Evolutionary conservation across 495 filamentous ascomycete genomes (phyloP).

Genomic region (Xeromyces bisporus): DNA sequence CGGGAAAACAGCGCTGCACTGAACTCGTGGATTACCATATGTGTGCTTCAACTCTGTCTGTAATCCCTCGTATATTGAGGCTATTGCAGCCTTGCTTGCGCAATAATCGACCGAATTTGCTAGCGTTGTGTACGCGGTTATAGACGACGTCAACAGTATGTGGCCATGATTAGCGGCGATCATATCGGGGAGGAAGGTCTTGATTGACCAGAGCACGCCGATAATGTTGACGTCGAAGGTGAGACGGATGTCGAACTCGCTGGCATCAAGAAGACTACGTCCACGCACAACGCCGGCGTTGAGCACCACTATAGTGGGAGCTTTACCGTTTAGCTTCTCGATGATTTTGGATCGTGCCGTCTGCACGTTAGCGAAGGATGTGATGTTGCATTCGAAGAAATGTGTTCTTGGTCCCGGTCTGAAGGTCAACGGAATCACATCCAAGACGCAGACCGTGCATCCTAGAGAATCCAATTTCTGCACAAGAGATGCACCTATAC

Average conservation of each 20-base stretch:
- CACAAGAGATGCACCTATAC: no score
- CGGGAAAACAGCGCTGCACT: no score
- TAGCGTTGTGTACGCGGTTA: constrained; percentile 35
- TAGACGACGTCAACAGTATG: constrained; percentile 36
- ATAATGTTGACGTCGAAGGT: constrained; percentile 46
- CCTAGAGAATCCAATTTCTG: no score
- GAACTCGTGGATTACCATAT: no score
- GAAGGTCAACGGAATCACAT: no score
- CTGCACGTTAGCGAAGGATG: constrained; percentile 26
- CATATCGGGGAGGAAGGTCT: constrained; percentile 47
- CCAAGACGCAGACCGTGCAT: no score
- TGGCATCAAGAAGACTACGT: constrained; percentile 28
- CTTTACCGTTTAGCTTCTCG: constrained; percentile 25
- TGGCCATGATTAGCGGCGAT: constrained; percentile 42
- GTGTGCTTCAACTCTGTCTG: neutral
- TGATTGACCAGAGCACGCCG: constrained; percentile 38
- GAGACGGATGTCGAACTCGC: constrained; percentile 27
- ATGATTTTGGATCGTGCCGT: constrained; percentile 29
- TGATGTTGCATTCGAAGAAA: constrained; percentile 39
- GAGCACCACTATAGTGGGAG: constrained; percentile 42
- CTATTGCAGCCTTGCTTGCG: constrained; percentile 37
- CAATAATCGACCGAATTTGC: constrained; percentile 38
- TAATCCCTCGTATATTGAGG: constrained; percentile 28
- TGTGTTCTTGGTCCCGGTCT: no score
- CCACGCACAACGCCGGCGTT: constrained; percentile 39